A percentile compares a stretch with the other conserved stretches of the same genome.
phyloP scores from a whole-genome alignment of 495 filamentous ascomycete genomes.

The Annulohypoxylon stygium region DNA sequence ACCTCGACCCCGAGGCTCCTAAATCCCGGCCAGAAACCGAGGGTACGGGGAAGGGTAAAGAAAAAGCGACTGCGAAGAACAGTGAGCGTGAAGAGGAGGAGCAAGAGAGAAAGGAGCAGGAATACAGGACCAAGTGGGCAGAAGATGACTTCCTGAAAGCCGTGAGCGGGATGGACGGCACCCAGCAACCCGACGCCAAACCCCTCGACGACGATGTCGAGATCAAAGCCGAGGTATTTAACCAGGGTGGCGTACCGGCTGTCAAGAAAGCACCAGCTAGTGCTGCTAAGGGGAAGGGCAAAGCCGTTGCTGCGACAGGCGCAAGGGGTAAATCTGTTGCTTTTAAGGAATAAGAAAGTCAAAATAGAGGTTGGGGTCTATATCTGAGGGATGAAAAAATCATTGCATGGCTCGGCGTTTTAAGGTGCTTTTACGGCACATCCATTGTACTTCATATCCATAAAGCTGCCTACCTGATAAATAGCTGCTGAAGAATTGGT shows the following conservation, averaged over 20 bases:
- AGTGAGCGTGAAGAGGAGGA: neutral
- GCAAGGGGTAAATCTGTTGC: constrained; percentile 48
- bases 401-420: constrained; percentile 50
- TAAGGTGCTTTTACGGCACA: neutral
- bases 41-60: constrained; percentile 52
- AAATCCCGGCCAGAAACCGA: constrained; percentile 12
- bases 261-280: constrained; percentile 1
- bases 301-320: constrained; percentile 31
- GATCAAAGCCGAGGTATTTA: constrained; percentile 46
- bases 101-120: constrained; percentile 48
- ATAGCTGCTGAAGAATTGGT: neutral
- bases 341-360: constrained; percentile 40
- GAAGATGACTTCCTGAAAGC: constrained; percentile 56
- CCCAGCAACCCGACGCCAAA: constrained; percentile 29
- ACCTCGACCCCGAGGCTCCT: neutral
- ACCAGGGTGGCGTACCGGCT: constrained; percentile 8
- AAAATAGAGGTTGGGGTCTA: constrained; percentile 9
- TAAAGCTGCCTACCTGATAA: neutral
- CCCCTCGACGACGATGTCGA: constrained; percentile 46
- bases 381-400: neutral
- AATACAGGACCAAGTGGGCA: constrained; percentile 54
- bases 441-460: constrained; percentile 3
- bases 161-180: constrained; percentile 52
- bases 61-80: neutral
- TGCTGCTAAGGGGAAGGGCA: constrained; percentile 25